Base-by-base conservation (phyloP, 1,139 yeast species). In the Scheffersomyces cryptocercus region DNA sequence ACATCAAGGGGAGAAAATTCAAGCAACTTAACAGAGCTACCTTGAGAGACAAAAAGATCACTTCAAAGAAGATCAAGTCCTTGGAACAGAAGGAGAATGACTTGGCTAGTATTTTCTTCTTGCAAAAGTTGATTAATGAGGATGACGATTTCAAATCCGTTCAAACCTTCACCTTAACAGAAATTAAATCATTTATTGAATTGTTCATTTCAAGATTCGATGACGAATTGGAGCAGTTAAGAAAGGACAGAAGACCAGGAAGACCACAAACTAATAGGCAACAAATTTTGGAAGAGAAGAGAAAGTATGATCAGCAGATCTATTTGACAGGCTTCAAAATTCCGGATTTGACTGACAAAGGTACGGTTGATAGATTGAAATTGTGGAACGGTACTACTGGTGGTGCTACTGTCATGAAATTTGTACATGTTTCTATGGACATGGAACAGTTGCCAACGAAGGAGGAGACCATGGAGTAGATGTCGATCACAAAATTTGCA, bases 1-100 rank as follows among this genome's bases (percentile, higher is more conserved):
- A 91, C 62, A 90, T 95, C 34, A 85, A 85, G 58, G 96, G 97
- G 6, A 78, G 97, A 44, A 90, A 88, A 64, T 86, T 88, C 65
- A 85, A 86, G 62, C 90, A 87, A 63, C 70, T 91, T 44, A 85
- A 84, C 48, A 73, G 95, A 50, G 97, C 97, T n/a, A 82, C 95
- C 1, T 68, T 89, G 38, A 77, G 98, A 62, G 95, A 89, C 50
- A 77, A 76, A 39, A 88, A 86, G 62, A 69, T 91, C 41, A 77
- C 75, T 37, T 72, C 71, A 42, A 81, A 78, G 60, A 86, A 85
- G 59, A 64, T 68, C 37, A 70, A 72, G 36, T 79, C 79, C 50
- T 65, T 76, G 30, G 85, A 84, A 42, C 81, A 81, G 52, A 82
- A 84, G 52, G 77, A 79, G 39, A 75, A 77, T 48, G 88, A 84